Conservation (phyloP, 2,329 filamentous ascomycete species). For the Emergomyces orientalis region DNA sequence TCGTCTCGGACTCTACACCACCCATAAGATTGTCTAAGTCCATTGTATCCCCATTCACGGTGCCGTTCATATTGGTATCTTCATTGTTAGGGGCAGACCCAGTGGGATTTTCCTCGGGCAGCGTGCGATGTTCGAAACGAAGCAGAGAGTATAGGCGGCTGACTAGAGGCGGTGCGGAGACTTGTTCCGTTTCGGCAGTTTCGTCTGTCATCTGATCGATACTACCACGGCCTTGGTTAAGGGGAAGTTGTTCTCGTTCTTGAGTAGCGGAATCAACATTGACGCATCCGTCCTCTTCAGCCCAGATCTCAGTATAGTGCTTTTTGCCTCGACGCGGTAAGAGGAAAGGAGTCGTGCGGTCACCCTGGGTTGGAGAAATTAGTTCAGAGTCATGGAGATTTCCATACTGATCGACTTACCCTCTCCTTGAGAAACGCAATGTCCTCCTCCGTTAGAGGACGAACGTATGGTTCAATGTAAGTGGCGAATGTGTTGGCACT, state of each 20-base stretch:
- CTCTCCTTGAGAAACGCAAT: slow-evolving; percentile 84
- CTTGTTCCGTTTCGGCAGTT: slow-evolving; percentile 74
- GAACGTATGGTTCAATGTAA: slow-evolving; percentile 85
- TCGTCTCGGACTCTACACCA: slow-evolving; percentile 31
- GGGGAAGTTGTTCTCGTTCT: slow-evolving; percentile 56
- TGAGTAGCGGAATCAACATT: slow-evolving; percentile 58
- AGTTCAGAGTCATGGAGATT: slow-evolving; percentile 8
- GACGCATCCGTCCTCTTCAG: slow-evolving; percentile 80
- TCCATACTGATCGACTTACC: slow-evolving; percentile 27
- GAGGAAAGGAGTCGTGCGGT: slow-evolving; percentile 72
- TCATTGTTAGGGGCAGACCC: slow-evolving; percentile 47
- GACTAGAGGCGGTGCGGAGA: slow-evolving; percentile 81
- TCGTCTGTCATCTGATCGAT: slow-evolving; percentile 84
- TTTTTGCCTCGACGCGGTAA: slow-evolving; percentile 77
- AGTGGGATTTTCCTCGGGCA: slow-evolving; percentile 49
- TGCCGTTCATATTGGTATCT: slow-evolving; percentile 27
- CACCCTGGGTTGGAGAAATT: slow-evolving; percentile 45
- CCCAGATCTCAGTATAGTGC: slow-evolving; percentile 85
- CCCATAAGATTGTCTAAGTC: slow-evolving; percentile 41
- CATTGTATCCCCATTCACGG: slow-evolving; percentile 39
- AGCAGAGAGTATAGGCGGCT: slow-evolving; percentile 71
- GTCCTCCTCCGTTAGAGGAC: slow-evolving; percentile 84
- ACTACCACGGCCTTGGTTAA: slow-evolving; percentile 73
- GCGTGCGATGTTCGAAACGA: slow-evolving; percentile 56
- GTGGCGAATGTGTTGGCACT: slow-evolving; percentile 87